Evolutionary conservation across 2,329 filamentous ascomycete species (phyloP).

Genomic region (Camillea tinctor): DNA sequence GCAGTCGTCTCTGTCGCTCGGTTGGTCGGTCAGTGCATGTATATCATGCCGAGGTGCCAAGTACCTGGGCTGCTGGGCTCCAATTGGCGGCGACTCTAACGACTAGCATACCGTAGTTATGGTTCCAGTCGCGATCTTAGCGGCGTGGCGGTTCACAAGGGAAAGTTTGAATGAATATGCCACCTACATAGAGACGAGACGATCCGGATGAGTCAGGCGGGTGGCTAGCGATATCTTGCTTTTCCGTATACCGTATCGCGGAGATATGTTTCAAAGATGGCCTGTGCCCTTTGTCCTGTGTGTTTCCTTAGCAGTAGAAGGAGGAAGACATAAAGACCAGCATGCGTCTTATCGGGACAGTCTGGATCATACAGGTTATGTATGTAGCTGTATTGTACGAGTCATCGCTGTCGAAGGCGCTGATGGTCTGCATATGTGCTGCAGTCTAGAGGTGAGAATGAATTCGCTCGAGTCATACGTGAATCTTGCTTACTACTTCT

Average conservation of each 20-base stretch:
- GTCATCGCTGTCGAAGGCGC: conserved; percentile 11
- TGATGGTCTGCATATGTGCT: conserved; percentile 16
- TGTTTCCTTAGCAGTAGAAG: no score
- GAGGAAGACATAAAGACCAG: neutral
- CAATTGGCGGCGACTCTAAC: neutral
- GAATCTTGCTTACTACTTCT: neutral
- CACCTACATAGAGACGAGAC: conserved; percentile 3
- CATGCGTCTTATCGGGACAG: neutral
- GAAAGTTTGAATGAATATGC: neutral
- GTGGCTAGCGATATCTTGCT: conserved; percentile 16
- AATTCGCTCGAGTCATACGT: conserved; percentile 13
- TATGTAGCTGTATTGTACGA: conserved; percentile 10
- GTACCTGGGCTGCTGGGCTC: neutral
- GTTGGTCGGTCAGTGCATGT: neutral
- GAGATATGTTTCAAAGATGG: neutral
- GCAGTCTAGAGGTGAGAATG: conserved; percentile 21
- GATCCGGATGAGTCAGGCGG: conserved; percentile 19
- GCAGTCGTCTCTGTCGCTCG: neutral
- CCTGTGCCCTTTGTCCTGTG: neutral
- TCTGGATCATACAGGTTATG: neutral
- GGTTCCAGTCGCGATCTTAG: neutral
- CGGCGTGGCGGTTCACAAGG: neutral
- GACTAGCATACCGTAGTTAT: neutral
- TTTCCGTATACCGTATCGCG: no score
- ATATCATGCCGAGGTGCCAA: neutral